These are phyloP conservation scores for Thermothielavioides terrestris DNA, from an alignment of 495 filamentous ascomycete genomes.

Conservation along the genomic window DNA sequence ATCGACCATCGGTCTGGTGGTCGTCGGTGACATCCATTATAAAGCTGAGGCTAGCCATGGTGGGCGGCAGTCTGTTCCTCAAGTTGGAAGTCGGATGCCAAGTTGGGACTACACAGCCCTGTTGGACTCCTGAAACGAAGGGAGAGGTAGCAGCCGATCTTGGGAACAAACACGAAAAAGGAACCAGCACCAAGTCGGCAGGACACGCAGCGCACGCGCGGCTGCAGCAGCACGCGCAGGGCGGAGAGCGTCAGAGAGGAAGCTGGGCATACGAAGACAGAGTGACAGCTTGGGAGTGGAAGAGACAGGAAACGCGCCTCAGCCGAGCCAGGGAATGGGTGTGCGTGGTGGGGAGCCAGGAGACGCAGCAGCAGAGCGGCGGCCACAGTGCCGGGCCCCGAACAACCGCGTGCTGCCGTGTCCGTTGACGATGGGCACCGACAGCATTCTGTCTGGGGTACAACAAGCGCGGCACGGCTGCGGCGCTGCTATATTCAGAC, in stretches of 20 bases:
- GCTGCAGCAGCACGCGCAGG: conserved; percentile 22
- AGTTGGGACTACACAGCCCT: conserved; percentile 33
- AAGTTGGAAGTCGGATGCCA: conserved; percentile 36
- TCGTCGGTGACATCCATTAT: conserved; percentile 43
- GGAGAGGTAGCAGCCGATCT: conserved; percentile 23
- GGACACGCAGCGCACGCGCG: conserved; percentile 26
- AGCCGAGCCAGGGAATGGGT: conserved; percentile 14
- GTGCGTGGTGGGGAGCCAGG: conserved; percentile 22
- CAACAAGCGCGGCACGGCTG: conserved; percentile 20
- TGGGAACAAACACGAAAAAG: conserved; percentile 19
- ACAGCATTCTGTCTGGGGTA: conserved; percentile 16
- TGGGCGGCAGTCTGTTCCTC: conserved; percentile 26
- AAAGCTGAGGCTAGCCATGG: conserved; percentile 41
- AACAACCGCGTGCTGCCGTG: conserved; percentile 2
- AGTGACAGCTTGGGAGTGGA: conserved; percentile 5
- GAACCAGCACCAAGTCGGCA: conserved; percentile 16
- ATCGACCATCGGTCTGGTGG: conserved; percentile 21
- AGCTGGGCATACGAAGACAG: conserved; percentile 6
- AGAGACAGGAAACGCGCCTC: conserved; percentile 13
- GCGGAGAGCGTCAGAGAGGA: conserved; percentile 1
- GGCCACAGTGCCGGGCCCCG: conserved; percentile 6
- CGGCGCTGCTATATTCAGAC: conserved; percentile 44
- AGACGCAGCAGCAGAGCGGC: conserved; percentile 4
- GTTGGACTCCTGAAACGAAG: conserved; percentile 23
- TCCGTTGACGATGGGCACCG: conserved; percentile 6